Evolutionary conservation across 2,329 filamentous ascomycete genomes (phyloP), one percentile per base, ranked within the genome.

Genomic region (Eutypa lata): DNA sequence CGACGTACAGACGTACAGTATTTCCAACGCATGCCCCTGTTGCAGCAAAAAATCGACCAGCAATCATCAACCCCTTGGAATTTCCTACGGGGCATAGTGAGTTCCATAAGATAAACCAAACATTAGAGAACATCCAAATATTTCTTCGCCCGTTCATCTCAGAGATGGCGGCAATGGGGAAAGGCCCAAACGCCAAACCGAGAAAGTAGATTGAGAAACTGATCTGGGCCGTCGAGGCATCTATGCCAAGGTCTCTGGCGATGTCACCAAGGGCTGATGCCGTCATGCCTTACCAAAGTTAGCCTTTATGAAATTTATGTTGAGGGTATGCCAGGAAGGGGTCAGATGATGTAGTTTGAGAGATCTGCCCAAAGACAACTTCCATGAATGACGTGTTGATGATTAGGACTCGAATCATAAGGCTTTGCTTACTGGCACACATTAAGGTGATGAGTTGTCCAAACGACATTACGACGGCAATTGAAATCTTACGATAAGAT

Each of bases 61-160:
- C 47, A 42, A 71, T 67, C 61, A 73, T 65, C 44, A 71, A 48
- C 2, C 47, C 63, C 6, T 62, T 54, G 1, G 65, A 68, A 18
- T 64, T 56, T 1, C 68, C 66, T 2, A 70, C 61, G 0, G 67
- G 67, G 21, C 65, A 67, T 7, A 71, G 56, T 3, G 68, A 53
- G 53, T 73, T 73, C 70, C 70, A 73, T 3, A 71, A 21, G 22
- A 72, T 63, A 52, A 68, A 72, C 61, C 61, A 72, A 1, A 59
- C 19, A 35, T 69, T 71, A 3, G 63, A 58, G 1, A 53, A 49
- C 2, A 73, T 38, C 69, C 69, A 73, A 1, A 72, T 61, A 1
- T 64, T 61, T 44, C 65, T 65, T 16, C 70, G 63, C 1, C 70
- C 69, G 47, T 66, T 66, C 51, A 68, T 66, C 57, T 73, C 69